A percentile compares a stretch with the other conserved stretches of the same genome.
phyloP scores from a whole-genome alignment of 345 rosid species.

The Pistacia vera region DNA sequence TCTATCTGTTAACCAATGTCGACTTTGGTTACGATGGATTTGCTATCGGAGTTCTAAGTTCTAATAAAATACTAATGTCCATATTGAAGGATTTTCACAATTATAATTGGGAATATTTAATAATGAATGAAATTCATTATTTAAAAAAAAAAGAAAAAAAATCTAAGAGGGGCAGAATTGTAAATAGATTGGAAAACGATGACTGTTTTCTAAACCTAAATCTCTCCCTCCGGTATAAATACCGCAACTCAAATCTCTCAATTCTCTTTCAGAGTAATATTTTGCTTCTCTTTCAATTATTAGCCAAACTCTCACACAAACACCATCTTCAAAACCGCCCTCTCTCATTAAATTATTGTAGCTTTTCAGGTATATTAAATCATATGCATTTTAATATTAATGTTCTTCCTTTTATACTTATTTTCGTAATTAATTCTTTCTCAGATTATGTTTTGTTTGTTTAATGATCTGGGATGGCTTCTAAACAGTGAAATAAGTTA shows the following conservation, averaged over 20 bases:
- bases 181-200: not conserved
- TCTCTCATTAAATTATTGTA: not conserved
- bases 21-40: too few species aligned
- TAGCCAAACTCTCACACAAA: not conserved
- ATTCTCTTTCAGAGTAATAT: too few species aligned
- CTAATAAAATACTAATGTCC: too few species aligned
- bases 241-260: not conserved
- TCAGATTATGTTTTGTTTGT: not conserved
- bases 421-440: not conserved
- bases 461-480: constrained; percentile 2
- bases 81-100: too few species aligned
- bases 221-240: constrained; percentile 14
- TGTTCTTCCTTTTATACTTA: not conserved
- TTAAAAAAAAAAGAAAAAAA: not conserved
- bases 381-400: constrained; percentile 18
- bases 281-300: constrained; percentile 14
- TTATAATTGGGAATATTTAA: too few species aligned
- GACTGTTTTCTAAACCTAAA: not conserved
- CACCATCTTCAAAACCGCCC: not conserved
- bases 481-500: not conserved
- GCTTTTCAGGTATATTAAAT: constrained; percentile 15
- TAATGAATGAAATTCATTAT: too few species aligned
- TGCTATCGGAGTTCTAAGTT: too few species aligned
- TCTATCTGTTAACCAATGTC: too few species aligned
- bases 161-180: constrained; percentile 5